Base-by-base conservation (phyloP, 2,329 filamentous ascomycete species). In the Tolypocladium pustulatum region DNA sequence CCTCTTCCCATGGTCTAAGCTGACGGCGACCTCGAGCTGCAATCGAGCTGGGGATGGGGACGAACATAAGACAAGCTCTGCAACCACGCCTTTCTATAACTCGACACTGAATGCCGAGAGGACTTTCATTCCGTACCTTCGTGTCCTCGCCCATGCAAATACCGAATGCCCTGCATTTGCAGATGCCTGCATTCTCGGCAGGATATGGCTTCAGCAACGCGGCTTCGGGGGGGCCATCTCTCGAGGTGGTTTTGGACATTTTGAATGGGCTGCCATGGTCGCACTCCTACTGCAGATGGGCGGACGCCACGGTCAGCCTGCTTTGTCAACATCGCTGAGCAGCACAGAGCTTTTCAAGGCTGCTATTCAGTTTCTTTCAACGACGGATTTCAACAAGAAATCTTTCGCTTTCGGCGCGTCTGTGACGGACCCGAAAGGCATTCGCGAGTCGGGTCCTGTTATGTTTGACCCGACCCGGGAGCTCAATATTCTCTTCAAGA, bases 301-400 rank as follows among this genome's bases (percentile, higher is more conserved):
- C 32, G 88, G 86, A 8, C 81, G 84, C 8, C 87, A 86, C 60
- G 88, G 89, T 2, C 82, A 85, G 62, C 81, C 88, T 2, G 75
- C 90, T 7, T 79, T 97, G 20, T 91, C 91, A 7, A 79, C 84
- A 6, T 90, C 90, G 9, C 88, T 96, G 66, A 96, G 89, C 75
- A 89, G 88, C 72, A 94, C 93, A 30, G 93, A 97, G 72, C 80
- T 97, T 52, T 97, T 99, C 81, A 97, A 97, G 73, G 92, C 91
- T 3, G 86, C 87, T 1, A 76, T 99, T n/a, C 93, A 97, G 69
- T 94, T 93, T 64, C 76, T 99, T 22, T 85, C 88, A 1, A 81
- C 83, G 1, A 87, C 83, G 41, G 87, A 96, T 66, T 76, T 97
- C 58, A 78, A 76, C 59, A 87, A 83, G 65, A 88, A 83, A 63